Evolutionary conservation across 495 filamentous ascomycete species (phyloP).

Genomic region (Oleoguttula mirabilis): DNA sequence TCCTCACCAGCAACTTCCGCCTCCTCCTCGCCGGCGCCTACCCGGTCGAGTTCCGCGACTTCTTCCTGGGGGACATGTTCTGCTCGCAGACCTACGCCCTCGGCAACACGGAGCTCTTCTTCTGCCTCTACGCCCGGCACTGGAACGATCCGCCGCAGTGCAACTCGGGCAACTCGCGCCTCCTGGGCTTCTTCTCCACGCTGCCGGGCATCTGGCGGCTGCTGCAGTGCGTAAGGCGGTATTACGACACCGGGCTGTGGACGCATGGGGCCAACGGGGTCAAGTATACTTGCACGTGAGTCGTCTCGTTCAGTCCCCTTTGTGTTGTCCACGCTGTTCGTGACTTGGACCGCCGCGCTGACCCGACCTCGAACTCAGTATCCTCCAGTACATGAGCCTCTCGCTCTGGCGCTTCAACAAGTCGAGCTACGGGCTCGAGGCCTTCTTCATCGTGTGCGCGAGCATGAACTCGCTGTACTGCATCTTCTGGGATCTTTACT

Average conservation of each 20-base stretch:
- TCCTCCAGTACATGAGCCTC: conserved; percentile 29
- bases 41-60: conserved; percentile 92
- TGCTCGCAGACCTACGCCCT: conserved; percentile 86
- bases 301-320: no score
- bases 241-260: conserved; percentile 74
- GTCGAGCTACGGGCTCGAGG: conserved; percentile 37
- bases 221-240: conserved; percentile 83
- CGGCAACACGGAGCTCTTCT: conserved; percentile 87
- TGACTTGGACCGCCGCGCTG: no score
- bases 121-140: conserved; percentile 71
- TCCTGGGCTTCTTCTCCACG: conserved; percentile 76
- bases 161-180: conserved; percentile 72
- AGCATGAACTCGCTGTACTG: conserved; percentile 70
- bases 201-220: conserved; percentile 80
- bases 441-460: conserved; percentile 67
- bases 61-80: conserved; percentile 95
- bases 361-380: no score
- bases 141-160: conserved; percentile 65
- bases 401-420: conserved; percentile 48
- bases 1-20: conserved; percentile 42
- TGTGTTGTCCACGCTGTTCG: no score
- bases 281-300: conserved; percentile 80
- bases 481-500: conserved; percentile 88
- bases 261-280: conserved; percentile 86
- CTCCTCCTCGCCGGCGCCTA: conserved; percentile 74